phyloP scores from a whole-genome alignment of 495 filamentous ascomycete species.

The Penicillium antarcticum region DNA sequence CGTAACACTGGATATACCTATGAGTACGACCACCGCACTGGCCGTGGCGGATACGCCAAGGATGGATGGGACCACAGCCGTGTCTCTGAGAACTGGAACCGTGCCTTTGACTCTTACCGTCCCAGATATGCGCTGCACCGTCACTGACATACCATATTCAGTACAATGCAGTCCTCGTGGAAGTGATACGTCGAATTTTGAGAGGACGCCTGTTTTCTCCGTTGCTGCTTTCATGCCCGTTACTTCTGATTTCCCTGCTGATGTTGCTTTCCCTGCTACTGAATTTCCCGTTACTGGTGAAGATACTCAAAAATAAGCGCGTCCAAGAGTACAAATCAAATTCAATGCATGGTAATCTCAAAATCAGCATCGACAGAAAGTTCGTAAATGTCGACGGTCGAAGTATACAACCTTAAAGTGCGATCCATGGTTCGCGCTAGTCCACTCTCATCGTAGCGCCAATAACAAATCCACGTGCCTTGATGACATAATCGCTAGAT shows the following conservation, averaged over 20 bases:
- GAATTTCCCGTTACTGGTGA: neutral
- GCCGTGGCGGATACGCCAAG: neutral
- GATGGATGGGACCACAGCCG: neutral
- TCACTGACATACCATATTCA: neutral
- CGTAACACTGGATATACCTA: neutral
- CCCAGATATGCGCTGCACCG: neutral
- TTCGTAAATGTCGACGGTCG: too few relatives aligned
- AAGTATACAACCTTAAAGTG: neutral
- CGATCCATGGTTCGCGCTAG: neutral
- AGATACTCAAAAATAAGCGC: neutral
- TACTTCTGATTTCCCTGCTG: too few relatives aligned
- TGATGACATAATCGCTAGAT: conserved; percentile 2
- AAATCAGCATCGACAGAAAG: neutral
- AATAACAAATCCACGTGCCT: neutral
- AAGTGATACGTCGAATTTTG: neutral
- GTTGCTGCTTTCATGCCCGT: neutral
- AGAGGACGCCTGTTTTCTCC: neutral
- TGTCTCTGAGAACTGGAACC: neutral
- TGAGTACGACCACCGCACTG: neutral
- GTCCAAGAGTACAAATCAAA: neutral
- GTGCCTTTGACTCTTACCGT: neutral
- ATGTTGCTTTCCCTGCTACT: too few relatives aligned
- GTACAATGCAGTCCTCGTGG: neutral
- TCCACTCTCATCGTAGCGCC: neutral
- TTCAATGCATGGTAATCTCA: neutral